A percentile compares a stretch with the other conserved stretches of the same genome.
phyloP scores from a whole-genome alignment of 2,329 filamentous ascomycete species.

The Talaromyces marneffei region DNA sequence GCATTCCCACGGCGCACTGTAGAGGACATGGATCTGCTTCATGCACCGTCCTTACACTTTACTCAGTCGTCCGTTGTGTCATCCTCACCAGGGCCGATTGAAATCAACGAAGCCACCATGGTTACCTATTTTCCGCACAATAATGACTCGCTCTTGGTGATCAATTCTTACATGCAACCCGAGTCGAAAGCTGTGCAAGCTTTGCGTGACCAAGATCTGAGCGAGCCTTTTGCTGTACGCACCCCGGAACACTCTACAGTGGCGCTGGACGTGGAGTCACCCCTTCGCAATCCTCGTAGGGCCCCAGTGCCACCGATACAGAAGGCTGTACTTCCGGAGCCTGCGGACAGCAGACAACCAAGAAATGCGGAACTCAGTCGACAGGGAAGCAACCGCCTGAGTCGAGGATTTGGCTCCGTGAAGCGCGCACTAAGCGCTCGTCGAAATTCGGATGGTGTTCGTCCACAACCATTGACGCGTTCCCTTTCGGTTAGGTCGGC shows the following conservation, averaged over 20 bases:
- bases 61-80: conserved; percentile 44
- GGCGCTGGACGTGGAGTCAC: conserved; percentile 45
- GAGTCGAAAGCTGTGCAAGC: conserved; percentile 28
- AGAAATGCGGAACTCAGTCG: conserved; percentile 18
- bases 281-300: conserved; percentile 53
- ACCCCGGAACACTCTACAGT: conserved; percentile 24
- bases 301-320: conserved; percentile 54
- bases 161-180: conserved; percentile 46
- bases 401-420: conserved; percentile 32
- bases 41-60: conserved; percentile 45
- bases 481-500: conserved; percentile 37
- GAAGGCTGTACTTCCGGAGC: conserved; percentile 52
- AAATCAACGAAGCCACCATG: conserved; percentile 57
- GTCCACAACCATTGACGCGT: conserved; percentile 26
- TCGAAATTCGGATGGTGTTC: conserved; percentile 37
- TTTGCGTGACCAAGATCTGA: conserved; percentile 19
- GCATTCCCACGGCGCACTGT: conserved; percentile 31
- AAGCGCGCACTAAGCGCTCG: conserved; percentile 34
- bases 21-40: conserved; percentile 36
- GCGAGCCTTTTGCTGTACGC: conserved; percentile 17
- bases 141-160: conserved; percentile 58
- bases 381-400: conserved; percentile 19
- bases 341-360: conserved; percentile 36
- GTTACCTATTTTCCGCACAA: conserved; percentile 58
- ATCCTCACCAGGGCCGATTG: conserved; percentile 47